Evolutionary conservation across 176 grass and related monocot species (phyloP), one percentile per base, ranked within the genome.

Genomic region (Zoysia pacifica): DNA sequence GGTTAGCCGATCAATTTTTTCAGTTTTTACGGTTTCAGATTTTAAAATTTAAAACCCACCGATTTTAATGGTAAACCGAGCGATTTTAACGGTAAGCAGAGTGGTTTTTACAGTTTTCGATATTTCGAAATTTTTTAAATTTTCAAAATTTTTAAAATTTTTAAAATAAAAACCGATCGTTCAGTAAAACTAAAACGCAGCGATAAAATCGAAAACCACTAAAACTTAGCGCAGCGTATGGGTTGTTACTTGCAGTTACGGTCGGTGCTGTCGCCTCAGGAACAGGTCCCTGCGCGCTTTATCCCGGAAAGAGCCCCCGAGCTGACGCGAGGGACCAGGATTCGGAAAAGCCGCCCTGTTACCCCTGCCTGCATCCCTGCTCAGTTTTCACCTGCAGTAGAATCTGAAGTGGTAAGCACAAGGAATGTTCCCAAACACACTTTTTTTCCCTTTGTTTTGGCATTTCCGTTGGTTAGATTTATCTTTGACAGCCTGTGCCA

Each of bases 181-280:
- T 28, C 28, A 0, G 0, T 28, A 0, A 28, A 28, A 28, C 28
- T 28, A 0, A 28, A 28, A 0, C 28, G 28, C 28, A 28, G 28
- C 28, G 0, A 0, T 28, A 28, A 28, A 0, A 28, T 28, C 28
- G 28, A 28, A 28, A 28, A 28, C 28, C 28, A 28, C 28, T 0
- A 28, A 28, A 28, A 28, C 28, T 28, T 0, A 28, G 28, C 28
- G 28, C n/a, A n/a, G 28, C 28, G 0, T 28, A 28, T 28, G 86
- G 70, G 86, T 52, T 79, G 68, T 87, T 83, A 79, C 86, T 79
- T 73, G 85, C 85, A 60, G 86, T 79, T 87, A 52, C 80, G 68
- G 67, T 37, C 49, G 19, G 73, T 77, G 85, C 41, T 42, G 66
- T 72, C 77, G 48, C 73, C 12, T 50, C 65, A 77, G 79, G 85